Conservation (phyloP, 441 rosid genomes). For the Rhodomyrtus psidioides region DNA sequence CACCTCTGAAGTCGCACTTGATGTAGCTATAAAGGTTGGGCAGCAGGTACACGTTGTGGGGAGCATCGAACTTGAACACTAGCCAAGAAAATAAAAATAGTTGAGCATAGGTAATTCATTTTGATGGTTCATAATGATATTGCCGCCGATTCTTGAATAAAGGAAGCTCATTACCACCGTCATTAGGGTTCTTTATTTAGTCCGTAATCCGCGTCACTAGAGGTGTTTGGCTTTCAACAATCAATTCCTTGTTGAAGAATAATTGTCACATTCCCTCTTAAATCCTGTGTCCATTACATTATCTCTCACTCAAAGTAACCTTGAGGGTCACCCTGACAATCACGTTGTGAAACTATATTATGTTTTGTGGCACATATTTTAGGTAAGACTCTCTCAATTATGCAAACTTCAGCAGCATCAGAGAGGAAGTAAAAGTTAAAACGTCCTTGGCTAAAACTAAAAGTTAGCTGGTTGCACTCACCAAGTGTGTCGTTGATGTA, state of each 20-base stretch:
- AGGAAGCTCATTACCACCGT: neutral
- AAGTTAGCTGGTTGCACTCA: neutral
- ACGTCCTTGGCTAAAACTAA: neutral
- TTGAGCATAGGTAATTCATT: neutral
- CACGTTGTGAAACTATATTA: too few species aligned
- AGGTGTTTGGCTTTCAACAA: too few species aligned
- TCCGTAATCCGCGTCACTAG: too few species aligned
- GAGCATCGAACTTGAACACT: slow-evolving; percentile 17
- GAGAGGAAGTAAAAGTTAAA: neutral
- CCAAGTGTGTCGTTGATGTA: slow-evolving; percentile 13
- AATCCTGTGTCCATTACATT: too few species aligned
- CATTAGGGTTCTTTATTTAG: neutral
- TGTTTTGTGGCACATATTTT: too few species aligned
- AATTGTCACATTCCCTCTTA: too few species aligned
- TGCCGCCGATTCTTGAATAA: neutral
- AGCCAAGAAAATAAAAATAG: neutral
- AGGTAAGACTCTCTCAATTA: too few species aligned
- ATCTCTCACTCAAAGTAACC: too few species aligned
- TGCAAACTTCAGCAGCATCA: neutral
- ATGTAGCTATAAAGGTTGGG: slow-evolving; percentile 13
- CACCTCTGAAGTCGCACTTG: slow-evolving; percentile 8
- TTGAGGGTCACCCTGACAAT: too few species aligned
- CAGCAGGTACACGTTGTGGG: slow-evolving; percentile 11
- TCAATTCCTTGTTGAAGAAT: too few species aligned
- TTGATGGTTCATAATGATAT: neutral